Conservation (phyloP, 1,284 basidiomycete genomes). For the Boletellus dicymbophilus region DNA sequence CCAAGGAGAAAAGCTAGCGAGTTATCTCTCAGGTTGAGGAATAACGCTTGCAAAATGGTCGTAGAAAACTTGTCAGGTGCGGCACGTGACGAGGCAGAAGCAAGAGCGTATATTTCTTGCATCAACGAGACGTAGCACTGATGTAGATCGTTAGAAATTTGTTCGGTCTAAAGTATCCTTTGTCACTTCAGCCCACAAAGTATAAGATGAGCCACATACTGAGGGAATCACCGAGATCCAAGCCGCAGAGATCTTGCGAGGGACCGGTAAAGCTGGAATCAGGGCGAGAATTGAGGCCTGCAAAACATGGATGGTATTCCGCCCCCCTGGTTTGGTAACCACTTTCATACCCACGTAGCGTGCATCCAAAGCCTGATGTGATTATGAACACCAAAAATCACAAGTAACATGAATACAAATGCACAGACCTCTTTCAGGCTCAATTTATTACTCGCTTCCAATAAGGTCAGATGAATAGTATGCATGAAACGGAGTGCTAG, state of each 20-base stretch:
- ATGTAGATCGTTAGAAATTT: conserved; percentile 26
- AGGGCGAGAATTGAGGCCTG: conserved; percentile 56
- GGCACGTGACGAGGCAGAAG: conserved; percentile 48
- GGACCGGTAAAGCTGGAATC: conserved; percentile 50
- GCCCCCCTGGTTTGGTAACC: conserved; percentile 60
- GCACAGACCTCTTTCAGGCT: conserved; percentile 44
- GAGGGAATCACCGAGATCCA: conserved; percentile 35
- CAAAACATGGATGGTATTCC: conserved; percentile 52
- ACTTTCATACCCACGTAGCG: conserved; percentile 46
- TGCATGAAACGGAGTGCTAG: conserved; percentile 52
- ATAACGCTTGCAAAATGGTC: conserved; percentile 63
- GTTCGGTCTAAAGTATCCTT: conserved; percentile 10
- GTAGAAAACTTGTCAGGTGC: conserved; percentile 49
- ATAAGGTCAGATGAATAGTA: conserved; percentile 44
- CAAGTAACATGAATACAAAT: not conserved
- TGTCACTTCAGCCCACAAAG: not conserved
- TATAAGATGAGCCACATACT: conserved; percentile 6
- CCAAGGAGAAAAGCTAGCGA: conserved; percentile 82
- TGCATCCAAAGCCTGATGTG: conserved; percentile 43
- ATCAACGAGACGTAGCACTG: conserved; percentile 55
- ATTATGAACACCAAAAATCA: conserved; percentile 3
- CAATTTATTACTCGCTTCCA: conserved; percentile 43
- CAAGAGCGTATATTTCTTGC: conserved; percentile 63
- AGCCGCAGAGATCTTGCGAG: conserved; percentile 39
- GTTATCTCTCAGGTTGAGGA: conserved; percentile 70